Conservation (phyloP, 768 basidiomycete species). For the Trametes coccinea region DNA sequence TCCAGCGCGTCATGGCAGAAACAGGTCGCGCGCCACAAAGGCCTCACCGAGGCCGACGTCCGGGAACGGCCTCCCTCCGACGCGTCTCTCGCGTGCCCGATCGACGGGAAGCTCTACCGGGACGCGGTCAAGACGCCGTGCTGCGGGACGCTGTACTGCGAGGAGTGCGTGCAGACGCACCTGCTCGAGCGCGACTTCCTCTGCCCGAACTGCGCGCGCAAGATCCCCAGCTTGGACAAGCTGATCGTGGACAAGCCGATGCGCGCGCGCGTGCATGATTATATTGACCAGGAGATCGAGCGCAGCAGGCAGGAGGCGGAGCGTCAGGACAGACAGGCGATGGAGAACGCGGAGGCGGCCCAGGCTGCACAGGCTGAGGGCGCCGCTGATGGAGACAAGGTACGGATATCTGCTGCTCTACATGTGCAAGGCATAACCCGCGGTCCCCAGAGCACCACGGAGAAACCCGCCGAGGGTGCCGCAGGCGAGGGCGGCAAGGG, state of each 20-base stretch:
- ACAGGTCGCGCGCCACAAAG: constrained; percentile 77
- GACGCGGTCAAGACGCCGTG: constrained; percentile 96
- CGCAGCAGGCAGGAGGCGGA: constrained; percentile 67
- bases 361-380: not conserved
- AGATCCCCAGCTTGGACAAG: constrained; percentile 87
- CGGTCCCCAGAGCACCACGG: not conserved
- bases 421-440: not conserved
- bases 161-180: constrained; percentile 95
- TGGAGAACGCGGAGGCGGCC: constrained; percentile 8
- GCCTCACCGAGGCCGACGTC: constrained; percentile 83
- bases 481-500: constrained; percentile 48
- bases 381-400: constrained; percentile 11
- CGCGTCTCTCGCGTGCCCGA: constrained; percentile 76
- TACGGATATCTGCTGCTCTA: not conserved
- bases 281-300: constrained; percentile 81
- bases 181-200: constrained; percentile 93
- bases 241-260: constrained; percentile 76
- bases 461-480: constrained; percentile 2
- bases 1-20: constrained; percentile 92
- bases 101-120: constrained; percentile 91
- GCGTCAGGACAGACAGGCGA: constrained; percentile 18
- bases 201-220: constrained; percentile 88
- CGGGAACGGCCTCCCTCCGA: constrained; percentile 85
- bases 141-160: constrained; percentile 89
- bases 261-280: constrained; percentile 75